Evolutionary conservation across 2,329 filamentous ascomycete genomes (phyloP).

Genomic region (Metarhizium guizhouense): DNA sequence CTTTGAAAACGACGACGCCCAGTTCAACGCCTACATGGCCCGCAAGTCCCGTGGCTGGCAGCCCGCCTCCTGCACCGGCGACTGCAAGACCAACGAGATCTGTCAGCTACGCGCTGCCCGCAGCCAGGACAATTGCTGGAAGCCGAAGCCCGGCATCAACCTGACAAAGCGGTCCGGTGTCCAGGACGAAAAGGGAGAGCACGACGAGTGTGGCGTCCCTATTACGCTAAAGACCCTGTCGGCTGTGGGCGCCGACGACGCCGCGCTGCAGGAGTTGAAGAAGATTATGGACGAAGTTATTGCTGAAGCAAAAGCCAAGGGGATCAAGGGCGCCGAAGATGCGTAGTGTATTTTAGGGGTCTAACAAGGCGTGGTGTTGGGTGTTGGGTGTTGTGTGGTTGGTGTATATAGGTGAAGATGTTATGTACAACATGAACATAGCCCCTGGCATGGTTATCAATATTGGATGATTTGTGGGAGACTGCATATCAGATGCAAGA

Average conservation of each 20-base stretch:
- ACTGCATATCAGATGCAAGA: too few relatives aligned
- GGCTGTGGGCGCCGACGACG: conserved; percentile 16
- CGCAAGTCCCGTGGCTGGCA: conserved; percentile 39
- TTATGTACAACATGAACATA: not conserved
- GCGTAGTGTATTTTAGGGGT: not conserved
- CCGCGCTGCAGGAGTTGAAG: conserved; percentile 16
- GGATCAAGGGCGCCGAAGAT: not conserved
- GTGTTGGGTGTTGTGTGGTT: not conserved
- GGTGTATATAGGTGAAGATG: too few relatives aligned
- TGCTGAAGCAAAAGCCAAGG: not conserved
- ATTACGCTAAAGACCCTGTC: conserved; percentile 17
- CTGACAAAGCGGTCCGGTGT: conserved; percentile 19
- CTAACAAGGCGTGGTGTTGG: not conserved
- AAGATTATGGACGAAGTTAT: conserved; percentile 7
- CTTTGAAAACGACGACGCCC: conserved; percentile 31
- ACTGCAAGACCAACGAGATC: conserved; percentile 36
- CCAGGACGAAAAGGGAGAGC: conserved; percentile 9
- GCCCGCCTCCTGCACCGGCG: conserved; percentile 28
- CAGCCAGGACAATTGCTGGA: conserved; percentile 42
- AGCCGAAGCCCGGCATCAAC: conserved; percentile 24
- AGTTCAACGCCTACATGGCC: conserved; percentile 37
- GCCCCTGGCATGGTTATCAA: too few relatives aligned
- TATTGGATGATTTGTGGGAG: too few relatives aligned
- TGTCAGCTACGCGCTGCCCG: conserved; percentile 44
- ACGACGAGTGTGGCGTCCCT: conserved; percentile 22